These are phyloP conservation scores for Colletotrichum spinosum DNA, from an alignment of 2,329 filamentous ascomycete genomes.

Conservation along the genomic window DNA sequence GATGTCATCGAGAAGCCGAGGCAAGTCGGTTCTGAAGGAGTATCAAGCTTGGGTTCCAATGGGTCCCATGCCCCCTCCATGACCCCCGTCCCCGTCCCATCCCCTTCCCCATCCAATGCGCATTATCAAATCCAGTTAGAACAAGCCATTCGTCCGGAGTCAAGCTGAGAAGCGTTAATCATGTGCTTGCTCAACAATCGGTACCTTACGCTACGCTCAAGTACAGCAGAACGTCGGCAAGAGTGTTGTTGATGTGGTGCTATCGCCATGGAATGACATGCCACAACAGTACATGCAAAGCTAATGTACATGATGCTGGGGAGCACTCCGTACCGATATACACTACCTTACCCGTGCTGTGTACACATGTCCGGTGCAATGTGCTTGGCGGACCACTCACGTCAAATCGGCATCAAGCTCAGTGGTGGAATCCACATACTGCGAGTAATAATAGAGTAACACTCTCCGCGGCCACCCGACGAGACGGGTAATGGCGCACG, in stretches of 20 bases:
- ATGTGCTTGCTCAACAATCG: slow-evolving; percentile 37
- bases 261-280: too few species aligned
- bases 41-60: slow-evolving; percentile 6
- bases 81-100: background rate
- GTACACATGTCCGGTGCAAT: too few species aligned
- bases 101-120: too few species aligned
- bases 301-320: background rate
- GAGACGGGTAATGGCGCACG: slow-evolving; percentile 30
- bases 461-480: slow-evolving; percentile 26
- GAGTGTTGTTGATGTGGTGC: too few species aligned
- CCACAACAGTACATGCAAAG: background rate
- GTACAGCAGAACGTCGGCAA: too few species aligned
- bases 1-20: slow-evolving; percentile 35
- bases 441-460: background rate
- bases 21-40: slow-evolving; percentile 10
- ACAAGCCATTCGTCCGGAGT: slow-evolving; percentile 33
- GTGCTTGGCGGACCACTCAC: slow-evolving; percentile 23
- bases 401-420: slow-evolving; percentile 21
- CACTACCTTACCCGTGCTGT: too few species aligned
- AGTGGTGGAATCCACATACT: slow-evolving; percentile 25
- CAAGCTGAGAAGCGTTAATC: slow-evolving; percentile 22
- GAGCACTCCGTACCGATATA: too few species aligned
- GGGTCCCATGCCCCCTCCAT: slow-evolving; percentile 8
- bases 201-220: too few species aligned
- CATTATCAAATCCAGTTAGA: background rate